Base-by-base conservation (phyloP, 495 filamentous ascomycete species). In the Annulohypoxylon maeteangense region DNA sequence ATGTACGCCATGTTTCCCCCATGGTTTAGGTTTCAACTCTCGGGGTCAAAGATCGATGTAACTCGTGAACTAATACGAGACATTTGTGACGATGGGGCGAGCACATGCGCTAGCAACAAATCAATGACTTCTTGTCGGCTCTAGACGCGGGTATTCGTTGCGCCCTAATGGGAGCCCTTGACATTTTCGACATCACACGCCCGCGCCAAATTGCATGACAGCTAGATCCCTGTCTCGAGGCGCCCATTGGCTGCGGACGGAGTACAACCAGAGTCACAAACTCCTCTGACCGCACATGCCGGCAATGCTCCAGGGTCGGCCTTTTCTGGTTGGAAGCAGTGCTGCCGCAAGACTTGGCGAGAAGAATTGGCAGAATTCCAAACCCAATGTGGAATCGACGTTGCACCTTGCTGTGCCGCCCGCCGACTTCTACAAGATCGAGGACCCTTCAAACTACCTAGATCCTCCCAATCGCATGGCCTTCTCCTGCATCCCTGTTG, bases 151-250 rank as follows among this genome's bases (percentile, higher is more conserved):
- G 67, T 70, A 74, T 74, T 75, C 69, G 67, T 65, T 72, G 68
- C 69, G 67, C 68, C 62, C 71, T 67, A 72, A 62, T 50, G 57
- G 59, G 62, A 70, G 67, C 64, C 73, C 70, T 70, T 65, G 45
- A 54, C 66, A 44, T 67, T 73, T 70, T 77, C 75, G 71, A 75
- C 65, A 75, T 74, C 70, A 74, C 77, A 77, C 79, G 72, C 76
- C 75, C 78, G 79, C 78, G 77, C 75, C 78, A 82, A 77, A 80
- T 80, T 79, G 76, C 76, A 82, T 78, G 75, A 79, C 72, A 72
- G 73, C 64, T 71, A 45, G 62, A 69, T 71, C 80, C 81, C 77
- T 80, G 79, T 79, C 72, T 44, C 20, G 22, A 57, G 34, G 38
- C 54, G 57, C 71, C 76, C 67, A 83, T 83, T 83, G 80, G 81